Conservation (phyloP, 441 rosid genomes). For the Pelargonium australe region DNA sequence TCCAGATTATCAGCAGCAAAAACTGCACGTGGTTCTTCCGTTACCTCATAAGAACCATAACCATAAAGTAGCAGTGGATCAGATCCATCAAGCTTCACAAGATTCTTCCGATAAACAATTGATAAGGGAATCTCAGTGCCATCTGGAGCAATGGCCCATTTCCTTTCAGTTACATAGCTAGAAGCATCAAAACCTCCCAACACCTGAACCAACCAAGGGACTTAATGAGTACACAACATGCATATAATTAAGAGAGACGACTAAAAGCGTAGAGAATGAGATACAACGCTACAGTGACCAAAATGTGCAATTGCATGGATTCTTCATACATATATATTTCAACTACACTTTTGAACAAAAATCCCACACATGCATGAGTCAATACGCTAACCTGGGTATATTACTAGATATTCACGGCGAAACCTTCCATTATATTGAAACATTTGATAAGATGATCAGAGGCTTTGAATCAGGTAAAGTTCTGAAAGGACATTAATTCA, state of each 20-base stretch:
- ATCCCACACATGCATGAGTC: neutral
- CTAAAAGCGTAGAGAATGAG: too few species aligned
- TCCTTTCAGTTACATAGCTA: constrained; percentile 70
- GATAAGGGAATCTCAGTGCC: constrained; percentile 80
- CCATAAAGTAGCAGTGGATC: constrained; percentile 77
- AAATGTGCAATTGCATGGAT: too few species aligned
- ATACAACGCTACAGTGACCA: too few species aligned
- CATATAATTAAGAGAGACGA: too few species aligned
- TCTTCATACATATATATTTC: too few species aligned
- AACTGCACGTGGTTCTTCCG: constrained; percentile 8
- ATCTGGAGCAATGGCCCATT: constrained; percentile 84
- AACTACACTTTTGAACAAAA: neutral
- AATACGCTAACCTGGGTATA: neutral
- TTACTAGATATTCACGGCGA: too few species aligned
- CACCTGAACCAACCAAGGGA: constrained; percentile 39
- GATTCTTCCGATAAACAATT: constrained; percentile 55
- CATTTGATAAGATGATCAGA: too few species aligned
- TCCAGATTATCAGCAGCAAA: neutral
- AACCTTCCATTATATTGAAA: too few species aligned
- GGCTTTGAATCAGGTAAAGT: too few species aligned
- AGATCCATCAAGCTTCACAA: constrained; percentile 80
- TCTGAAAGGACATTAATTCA: too few species aligned
- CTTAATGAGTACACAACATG: too few species aligned
- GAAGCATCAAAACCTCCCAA: constrained; percentile 86
- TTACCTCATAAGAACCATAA: constrained; percentile 96